These are phyloP conservation scores for Coemansia sp. DNA, from an alignment of 192 early-diverging fungal genomes.

Conservation along the genomic window DNA sequence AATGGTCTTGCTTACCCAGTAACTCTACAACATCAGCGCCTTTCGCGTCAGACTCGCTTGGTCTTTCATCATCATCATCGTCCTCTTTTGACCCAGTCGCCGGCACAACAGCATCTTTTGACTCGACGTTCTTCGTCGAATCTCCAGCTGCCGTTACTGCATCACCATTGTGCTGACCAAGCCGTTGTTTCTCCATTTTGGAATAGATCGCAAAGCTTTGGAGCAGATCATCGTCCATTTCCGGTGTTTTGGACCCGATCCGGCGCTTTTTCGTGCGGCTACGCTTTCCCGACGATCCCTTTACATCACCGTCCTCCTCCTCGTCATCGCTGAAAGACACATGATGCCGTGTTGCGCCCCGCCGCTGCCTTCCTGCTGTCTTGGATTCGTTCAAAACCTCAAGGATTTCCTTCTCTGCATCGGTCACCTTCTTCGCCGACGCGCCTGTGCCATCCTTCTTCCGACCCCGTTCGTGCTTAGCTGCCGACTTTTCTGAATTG, in stretches of 20 bases:
- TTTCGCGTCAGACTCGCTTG: background rate
- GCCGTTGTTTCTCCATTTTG: slow-evolving; percentile 35
- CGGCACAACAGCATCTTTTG: slow-evolving; percentile 16
- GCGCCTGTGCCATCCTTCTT: slow-evolving; percentile 42
- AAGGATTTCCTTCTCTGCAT: slow-evolving; percentile 45
- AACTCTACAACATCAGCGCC: background rate
- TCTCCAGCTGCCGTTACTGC: background rate
- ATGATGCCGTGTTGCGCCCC: slow-evolving; percentile 18
- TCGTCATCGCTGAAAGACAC: slow-evolving; percentile 55
- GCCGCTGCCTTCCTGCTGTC: slow-evolving; percentile 7
- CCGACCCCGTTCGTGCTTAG: slow-evolving; percentile 36
- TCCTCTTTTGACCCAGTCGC: slow-evolving; percentile 4
- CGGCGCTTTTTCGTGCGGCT: slow-evolving; percentile 30
- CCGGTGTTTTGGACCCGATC: slow-evolving; percentile 10
- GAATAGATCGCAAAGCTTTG: slow-evolving; percentile 45
- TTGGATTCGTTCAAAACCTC: slow-evolving; percentile 39
- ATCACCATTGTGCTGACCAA: slow-evolving; percentile 8
- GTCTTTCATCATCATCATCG: background rate
- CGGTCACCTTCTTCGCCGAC: background rate
- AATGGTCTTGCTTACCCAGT: slow-evolving; percentile 27
- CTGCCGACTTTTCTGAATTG: slow-evolving; percentile 44
- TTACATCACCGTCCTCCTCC: slow-evolving; percentile 15
- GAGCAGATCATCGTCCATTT: slow-evolving; percentile 37
- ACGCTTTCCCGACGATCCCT: slow-evolving; percentile 1
- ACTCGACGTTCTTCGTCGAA: background rate